Evolutionary conservation across 208 protist genomes (phyloP).

Genomic region (Wallacemonas sp.): DNA sequence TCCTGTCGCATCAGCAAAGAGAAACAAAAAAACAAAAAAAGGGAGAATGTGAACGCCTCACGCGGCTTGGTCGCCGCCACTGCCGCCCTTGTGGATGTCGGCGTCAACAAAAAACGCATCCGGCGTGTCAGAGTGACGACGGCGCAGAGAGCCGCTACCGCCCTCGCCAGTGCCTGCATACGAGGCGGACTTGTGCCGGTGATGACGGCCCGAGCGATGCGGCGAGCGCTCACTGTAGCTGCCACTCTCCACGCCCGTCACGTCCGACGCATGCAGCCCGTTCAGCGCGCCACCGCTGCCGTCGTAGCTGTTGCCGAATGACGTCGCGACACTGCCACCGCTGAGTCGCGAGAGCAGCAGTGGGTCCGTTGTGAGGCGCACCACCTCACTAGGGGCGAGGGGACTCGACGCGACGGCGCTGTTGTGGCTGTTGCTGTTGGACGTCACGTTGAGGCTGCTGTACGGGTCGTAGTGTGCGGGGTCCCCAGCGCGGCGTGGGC

Average conservation of each 20-base stretch:
- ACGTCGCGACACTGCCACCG: neutral
- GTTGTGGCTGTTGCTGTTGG: neutral
- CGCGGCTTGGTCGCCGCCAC: too few species aligned
- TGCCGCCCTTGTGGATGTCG: too few species aligned
- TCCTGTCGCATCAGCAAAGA: too few species aligned
- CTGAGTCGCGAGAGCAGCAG: neutral
- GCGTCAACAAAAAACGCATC: too few species aligned
- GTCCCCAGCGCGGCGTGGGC: too few species aligned
- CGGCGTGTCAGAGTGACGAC: too few species aligned
- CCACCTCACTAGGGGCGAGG: slow-evolving; percentile 24
- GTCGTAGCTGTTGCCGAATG: neutral
- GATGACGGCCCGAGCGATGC: neutral
- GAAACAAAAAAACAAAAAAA: too few species aligned
- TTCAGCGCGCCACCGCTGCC: neutral
- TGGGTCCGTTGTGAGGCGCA: slow-evolving; percentile 25
- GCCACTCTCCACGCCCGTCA: neutral
- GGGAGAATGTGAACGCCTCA: too few species aligned
- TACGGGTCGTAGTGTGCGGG: neutral
- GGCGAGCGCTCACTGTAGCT: slow-evolving; percentile 3
- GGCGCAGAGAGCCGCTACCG: neutral
- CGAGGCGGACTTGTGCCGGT: slow-evolving; percentile 3
- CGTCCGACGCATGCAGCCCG: too few species aligned
- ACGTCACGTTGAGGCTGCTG: too few species aligned
- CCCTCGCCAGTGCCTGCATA: neutral
- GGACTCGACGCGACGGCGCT: slow-evolving; percentile 16